These are phyloP conservation scores for Coemansia sp. DNA, from an alignment of 192 early-diverging fungal genomes.

Conservation along the genomic window DNA sequence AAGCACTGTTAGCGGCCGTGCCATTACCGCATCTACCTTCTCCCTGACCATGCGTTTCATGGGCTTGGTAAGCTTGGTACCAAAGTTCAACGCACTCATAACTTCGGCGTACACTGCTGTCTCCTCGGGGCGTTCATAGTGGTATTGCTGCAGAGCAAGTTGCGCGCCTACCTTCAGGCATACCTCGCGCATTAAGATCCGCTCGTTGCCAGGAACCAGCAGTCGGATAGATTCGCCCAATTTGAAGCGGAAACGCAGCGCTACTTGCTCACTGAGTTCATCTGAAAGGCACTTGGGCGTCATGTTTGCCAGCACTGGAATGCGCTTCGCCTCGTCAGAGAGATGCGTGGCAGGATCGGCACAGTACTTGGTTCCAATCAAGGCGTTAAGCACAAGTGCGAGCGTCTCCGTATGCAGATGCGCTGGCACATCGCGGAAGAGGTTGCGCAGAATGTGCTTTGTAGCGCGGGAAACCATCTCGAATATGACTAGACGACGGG, in stretches of 20 bases:
- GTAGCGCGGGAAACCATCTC: slow-evolving; percentile 87
- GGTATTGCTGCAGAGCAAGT: slow-evolving; percentile 74
- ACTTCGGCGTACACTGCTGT: slow-evolving; percentile 35
- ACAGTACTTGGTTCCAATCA: slow-evolving; percentile 66
- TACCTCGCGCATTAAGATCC: slow-evolving; percentile 77
- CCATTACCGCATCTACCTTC: slow-evolving; percentile 17
- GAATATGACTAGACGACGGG: slow-evolving; percentile 65
- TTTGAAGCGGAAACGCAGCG: slow-evolving; percentile 72
- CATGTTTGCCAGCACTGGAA: slow-evolving; percentile 56
- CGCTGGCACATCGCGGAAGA: slow-evolving; percentile 60
- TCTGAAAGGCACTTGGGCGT: slow-evolving; percentile 63
- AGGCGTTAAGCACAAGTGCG: slow-evolving; percentile 80
- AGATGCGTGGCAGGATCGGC: slow-evolving; percentile 54
- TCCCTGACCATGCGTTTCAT: slow-evolving; percentile 60
- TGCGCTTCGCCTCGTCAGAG: slow-evolving; percentile 31
- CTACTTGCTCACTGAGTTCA: slow-evolving; percentile 64
- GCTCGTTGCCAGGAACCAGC: slow-evolving; percentile 53
- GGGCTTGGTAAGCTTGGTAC: slow-evolving; percentile 54
- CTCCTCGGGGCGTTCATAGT: slow-evolving; percentile 56
- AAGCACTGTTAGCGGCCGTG: slow-evolving; percentile 28
- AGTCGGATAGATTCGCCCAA: slow-evolving; percentile 58
- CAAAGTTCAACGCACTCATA: slow-evolving; percentile 27
- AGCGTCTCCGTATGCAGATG: slow-evolving; percentile 63
- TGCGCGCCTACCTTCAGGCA: slow-evolving; percentile 86
- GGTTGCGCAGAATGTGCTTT: slow-evolving; percentile 80